Evolutionary conservation across 176 grass and related monocot species (phyloP).

Genomic region (Themeda triandra): DNA sequence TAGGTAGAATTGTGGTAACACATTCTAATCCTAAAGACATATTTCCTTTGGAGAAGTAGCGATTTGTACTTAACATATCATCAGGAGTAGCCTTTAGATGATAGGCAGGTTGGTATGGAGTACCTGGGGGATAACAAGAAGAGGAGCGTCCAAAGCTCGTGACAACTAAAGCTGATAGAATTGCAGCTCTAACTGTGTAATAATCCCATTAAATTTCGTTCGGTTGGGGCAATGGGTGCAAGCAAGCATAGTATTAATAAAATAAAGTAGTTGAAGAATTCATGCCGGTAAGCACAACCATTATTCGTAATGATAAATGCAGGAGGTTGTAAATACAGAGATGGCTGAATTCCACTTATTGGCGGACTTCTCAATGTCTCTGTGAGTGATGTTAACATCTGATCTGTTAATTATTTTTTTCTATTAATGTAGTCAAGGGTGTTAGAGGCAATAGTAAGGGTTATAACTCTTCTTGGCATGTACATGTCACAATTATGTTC

Average conservation of each 20-base stretch:
- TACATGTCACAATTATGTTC: background rate
- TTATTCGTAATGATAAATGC: no score
- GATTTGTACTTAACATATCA: background rate
- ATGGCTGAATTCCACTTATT: background rate
- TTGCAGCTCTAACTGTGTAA: background rate
- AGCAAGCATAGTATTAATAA: background rate
- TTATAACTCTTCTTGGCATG: background rate
- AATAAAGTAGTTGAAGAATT: background rate
- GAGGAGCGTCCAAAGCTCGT: background rate
- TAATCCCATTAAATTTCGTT: background rate
- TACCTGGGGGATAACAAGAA: no score
- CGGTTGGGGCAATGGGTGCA: background rate
- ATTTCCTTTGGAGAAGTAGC: background rate
- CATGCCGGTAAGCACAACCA: no score
- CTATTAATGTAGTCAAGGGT: background rate
- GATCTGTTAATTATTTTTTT: background rate
- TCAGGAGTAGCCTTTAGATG: background rate
- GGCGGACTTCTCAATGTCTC: background rate
- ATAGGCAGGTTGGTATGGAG: background rate
- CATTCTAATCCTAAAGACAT: background rate
- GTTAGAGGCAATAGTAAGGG: background rate
- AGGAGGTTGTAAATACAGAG: background rate
- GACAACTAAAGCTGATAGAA: background rate
- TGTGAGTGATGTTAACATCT: conserved; percentile 7
- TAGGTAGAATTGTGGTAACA: background rate